phyloP scores from a whole-genome alignment of 1,284 basidiomycete species.

The Marasmius tenuissimus region DNA sequence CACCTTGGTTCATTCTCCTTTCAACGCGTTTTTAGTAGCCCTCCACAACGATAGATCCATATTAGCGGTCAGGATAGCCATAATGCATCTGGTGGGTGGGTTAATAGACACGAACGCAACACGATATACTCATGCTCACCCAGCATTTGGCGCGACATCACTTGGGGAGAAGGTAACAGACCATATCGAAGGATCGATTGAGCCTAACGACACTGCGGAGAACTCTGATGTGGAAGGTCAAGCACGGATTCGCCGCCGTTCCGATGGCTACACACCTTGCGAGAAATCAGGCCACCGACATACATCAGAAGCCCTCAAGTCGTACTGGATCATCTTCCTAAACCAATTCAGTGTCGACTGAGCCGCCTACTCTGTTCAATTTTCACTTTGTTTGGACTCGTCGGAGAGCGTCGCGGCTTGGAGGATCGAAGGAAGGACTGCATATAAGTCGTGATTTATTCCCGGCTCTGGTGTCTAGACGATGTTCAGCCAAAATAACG shows the following conservation, averaged over 20 bases:
- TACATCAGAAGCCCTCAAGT: conserved; percentile 30
- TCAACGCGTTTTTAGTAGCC: conserved; percentile 51
- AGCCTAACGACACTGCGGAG: conserved; percentile 61
- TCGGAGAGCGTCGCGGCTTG: not conserved
- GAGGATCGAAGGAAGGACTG: conserved; percentile 35
- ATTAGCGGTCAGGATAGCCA: conserved; percentile 56
- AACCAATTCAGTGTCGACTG: conserved; percentile 56
- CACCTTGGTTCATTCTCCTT: conserved; percentile 59
- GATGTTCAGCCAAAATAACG: not conserved
- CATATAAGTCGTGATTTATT: conserved; percentile 56
- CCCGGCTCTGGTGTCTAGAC: conserved; percentile 71
- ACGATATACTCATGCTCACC: conserved; percentile 30
- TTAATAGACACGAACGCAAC: not conserved
- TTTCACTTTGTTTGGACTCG: not conserved
- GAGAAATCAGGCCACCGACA: conserved; percentile 64
- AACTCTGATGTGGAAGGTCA: conserved; percentile 43
- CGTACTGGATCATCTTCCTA: conserved; percentile 61
- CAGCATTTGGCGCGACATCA: conserved; percentile 43
- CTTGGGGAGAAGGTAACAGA: conserved; percentile 65
- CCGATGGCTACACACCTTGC: conserved; percentile 50
- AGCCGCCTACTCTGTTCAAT: conserved; percentile 29
- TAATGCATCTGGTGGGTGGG: conserved; percentile 40
- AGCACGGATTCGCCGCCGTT: not conserved
- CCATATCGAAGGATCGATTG: conserved; percentile 61
- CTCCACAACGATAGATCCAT: conserved; percentile 59